These are phyloP conservation scores for Ganoderma multipileum DNA, from an alignment of 1,284 basidiomycete species.

Conservation along the genomic window DNA sequence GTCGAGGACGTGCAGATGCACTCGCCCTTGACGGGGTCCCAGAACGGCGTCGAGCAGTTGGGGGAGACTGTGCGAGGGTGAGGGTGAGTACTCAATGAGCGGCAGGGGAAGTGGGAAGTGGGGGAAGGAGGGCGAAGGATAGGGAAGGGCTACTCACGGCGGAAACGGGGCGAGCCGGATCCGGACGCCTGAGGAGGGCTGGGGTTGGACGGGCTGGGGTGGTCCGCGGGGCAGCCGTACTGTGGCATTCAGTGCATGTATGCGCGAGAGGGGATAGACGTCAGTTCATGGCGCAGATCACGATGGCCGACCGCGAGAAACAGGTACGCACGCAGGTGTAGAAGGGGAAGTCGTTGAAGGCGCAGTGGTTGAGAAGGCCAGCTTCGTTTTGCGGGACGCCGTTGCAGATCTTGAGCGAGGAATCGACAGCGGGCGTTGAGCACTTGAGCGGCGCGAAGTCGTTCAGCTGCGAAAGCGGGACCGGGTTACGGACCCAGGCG, in stretches of 20 bases:
- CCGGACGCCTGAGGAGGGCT: conserved; percentile 65
- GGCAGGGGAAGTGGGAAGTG: background rate
- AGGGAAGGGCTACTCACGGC: conserved; percentile 50
- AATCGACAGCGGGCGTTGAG: conserved; percentile 61
- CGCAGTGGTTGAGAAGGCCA: conserved; percentile 66
- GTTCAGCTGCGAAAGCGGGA: conserved; percentile 66
- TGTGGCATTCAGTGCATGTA: conserved; percentile 33
- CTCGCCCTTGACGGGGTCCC: conserved; percentile 72
- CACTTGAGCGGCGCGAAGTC: conserved; percentile 64
- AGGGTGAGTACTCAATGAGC: background rate
- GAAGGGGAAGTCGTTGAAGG: conserved; percentile 79
- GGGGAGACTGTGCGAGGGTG: conserved; percentile 55
- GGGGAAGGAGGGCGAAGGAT: background rate
- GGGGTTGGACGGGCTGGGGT: conserved; percentile 65
- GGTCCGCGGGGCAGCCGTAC: conserved; percentile 75
- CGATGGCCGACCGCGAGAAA: conserved; percentile 21
- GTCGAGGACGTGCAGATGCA: conserved; percentile 65
- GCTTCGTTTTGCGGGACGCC: conserved; percentile 71
- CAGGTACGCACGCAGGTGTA: conserved; percentile 65
- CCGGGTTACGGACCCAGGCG: conserved; percentile 77
- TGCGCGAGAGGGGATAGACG: background rate
- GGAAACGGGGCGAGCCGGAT: conserved; percentile 54
- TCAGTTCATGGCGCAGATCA: background rate
- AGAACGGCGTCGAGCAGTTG: conserved; percentile 83
- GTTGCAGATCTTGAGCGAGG: conserved; percentile 70